Evolutionary conservation across 495 filamentous ascomycete genomes (phyloP), one percentile per base, ranked within the genome.

Genomic region (Xylaria scruposa): DNA sequence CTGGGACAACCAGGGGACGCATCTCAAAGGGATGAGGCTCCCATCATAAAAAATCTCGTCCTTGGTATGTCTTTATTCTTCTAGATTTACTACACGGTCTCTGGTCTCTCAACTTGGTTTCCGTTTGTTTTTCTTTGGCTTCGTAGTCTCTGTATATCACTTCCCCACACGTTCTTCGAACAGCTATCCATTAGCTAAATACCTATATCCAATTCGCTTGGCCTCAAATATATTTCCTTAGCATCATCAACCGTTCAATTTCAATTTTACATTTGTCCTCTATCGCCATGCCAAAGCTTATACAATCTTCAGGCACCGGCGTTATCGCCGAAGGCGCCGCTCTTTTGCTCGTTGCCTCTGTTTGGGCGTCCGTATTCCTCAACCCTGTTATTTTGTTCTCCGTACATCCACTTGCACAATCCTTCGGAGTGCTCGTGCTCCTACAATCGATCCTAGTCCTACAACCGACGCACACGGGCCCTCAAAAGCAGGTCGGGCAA

Each of bases 321-420:
- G 76, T 78, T 49, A 65, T 83, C 36, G 76, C 80, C 68, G 81
- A 84, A 59, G 31, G 73, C 40, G 85, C 80, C 65, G 75, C 74
- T 61, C 17, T 81, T 68, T 79, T 97, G 87, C 88, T 97, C 60
- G 83, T 89, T 36, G 88, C 86, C 24, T 86, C 93, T 36, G 85
- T 97, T 73, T 97, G 91, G 91, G 88, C 89, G 38, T 87, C 85
- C 69, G 85, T 97, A 73, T 88, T 97, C 78, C 85, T 88, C 33
- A 81, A 84, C 63, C 83, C 86, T 24, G 74, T 92, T 42, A 88
- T 91, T 0, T 85, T 97, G 68, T 95, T 98, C 84, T 91, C 93
- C 5, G 87, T 91, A 0, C 95, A 98, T 83, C 95, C 95, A 79
- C 88, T 97, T 58, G 89, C 97, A 68, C 95, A 95, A 77, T 91